Conservation (phyloP, 176 grass and related monocot species). For the Musa itinerans region DNA sequence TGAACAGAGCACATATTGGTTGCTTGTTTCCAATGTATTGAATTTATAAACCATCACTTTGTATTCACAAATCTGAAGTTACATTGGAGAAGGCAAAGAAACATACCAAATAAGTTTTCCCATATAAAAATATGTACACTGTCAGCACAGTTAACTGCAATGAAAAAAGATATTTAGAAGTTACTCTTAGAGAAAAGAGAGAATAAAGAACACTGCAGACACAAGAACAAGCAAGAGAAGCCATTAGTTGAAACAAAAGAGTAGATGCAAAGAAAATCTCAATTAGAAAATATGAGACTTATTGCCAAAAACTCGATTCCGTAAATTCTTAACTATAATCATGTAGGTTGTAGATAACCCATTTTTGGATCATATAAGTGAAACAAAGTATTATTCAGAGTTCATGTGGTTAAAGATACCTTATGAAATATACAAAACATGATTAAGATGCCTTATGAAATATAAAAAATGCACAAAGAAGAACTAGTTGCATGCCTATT, state of each 20-base stretch:
- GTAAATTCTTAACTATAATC: not conserved
- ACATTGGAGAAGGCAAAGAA: constrained; percentile 13
- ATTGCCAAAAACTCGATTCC: not conserved
- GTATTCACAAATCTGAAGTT: not conserved
- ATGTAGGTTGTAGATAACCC: not conserved
- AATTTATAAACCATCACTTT: not conserved
- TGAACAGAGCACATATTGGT: not conserved
- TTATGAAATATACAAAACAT: too few relatives aligned
- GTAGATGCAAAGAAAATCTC: not conserved
- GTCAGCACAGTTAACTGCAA: constrained; percentile 87
- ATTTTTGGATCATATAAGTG: not conserved
- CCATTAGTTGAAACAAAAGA: not conserved
- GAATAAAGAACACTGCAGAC: not conserved
- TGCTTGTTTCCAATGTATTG: not conserved
- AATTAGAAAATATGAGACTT: not conserved
- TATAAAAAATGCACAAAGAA: too few relatives aligned
- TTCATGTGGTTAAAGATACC: not conserved
- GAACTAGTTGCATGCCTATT: too few relatives aligned
- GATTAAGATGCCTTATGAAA: too few relatives aligned
- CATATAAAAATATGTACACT: constrained; percentile 91
- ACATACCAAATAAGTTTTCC: constrained; percentile 82
- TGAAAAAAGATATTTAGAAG: constrained; percentile 13
- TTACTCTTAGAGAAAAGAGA: not conserved
- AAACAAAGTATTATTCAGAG: not conserved
- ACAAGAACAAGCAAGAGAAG: not conserved